A percentile compares a stretch with the other conserved stretches of the same genome.
These are phyloP conservation scores for Rubia occidens DNA, from an alignment of 305 asterid species.

Conservation along the genomic window DNA sequence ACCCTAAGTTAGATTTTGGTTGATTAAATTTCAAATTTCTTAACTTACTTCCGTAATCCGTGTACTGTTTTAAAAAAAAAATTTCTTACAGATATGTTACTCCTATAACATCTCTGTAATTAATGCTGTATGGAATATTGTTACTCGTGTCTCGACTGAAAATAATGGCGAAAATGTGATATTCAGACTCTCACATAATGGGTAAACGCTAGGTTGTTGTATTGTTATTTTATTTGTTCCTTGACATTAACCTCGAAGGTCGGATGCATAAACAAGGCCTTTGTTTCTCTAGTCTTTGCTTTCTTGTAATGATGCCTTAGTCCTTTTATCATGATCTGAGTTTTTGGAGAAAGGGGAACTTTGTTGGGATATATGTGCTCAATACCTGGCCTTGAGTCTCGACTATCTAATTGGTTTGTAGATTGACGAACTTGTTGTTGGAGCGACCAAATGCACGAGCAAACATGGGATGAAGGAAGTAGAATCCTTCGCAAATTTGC, in stretches of 20 bases:
- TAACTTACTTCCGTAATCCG: neutral
- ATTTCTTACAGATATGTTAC: neutral
- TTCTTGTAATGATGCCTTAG: neutral
- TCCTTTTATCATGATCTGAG: neutral
- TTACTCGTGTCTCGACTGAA: neutral
- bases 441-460: slow-evolving; percentile 42
- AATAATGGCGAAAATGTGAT: neutral
- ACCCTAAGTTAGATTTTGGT: neutral
- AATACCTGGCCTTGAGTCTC: neutral
- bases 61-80: neutral
- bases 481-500: slow-evolving; percentile 49
- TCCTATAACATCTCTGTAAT: neutral
- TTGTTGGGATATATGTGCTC: neutral
- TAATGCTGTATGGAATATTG: neutral
- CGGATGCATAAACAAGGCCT: neutral
- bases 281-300: neutral
- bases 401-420: slow-evolving; percentile 26
- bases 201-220: neutral
- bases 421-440: slow-evolving; percentile 80
- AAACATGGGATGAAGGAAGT: slow-evolving; percentile 45
- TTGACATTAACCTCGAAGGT: neutral
- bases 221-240: neutral
- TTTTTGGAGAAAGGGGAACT: neutral
- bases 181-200: too few relatives aligned
- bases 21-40: neutral